Percentiles rank a stretch among this genome's conserved stretches.
phyloP scores from a whole-genome alignment of 2,329 filamentous ascomycete species.

The Alternaria rosae region DNA sequence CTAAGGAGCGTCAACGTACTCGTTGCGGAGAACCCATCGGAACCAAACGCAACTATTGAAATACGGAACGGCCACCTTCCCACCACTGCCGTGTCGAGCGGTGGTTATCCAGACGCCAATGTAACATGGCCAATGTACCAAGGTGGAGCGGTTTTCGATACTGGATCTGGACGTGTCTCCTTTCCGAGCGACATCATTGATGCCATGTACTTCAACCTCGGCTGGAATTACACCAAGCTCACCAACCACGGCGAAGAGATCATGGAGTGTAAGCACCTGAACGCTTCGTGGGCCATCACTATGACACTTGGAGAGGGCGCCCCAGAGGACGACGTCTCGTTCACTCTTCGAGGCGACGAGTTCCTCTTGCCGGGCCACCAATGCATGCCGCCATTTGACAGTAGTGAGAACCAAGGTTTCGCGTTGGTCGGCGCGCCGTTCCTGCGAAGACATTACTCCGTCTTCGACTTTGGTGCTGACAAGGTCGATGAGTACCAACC shows the following conservation, averaged over 20 bases:
- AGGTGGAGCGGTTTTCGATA: conserved; percentile 24
- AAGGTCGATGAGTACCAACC: conserved; percentile 23
- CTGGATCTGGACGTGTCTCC: conserved; percentile 24
- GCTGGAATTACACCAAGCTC: conserved; percentile 27
- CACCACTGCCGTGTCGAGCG: neutral
- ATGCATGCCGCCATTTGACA: conserved; percentile 28
- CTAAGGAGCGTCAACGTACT: conserved; percentile 13
- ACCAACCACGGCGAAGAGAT: conserved; percentile 13
- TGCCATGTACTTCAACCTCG: conserved; percentile 28
- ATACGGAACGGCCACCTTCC: conserved; percentile 8
- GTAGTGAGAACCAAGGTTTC: conserved; percentile 4
- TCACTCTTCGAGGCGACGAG: conserved; percentile 19
- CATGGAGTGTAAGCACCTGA: conserved; percentile 23
- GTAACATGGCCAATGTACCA: conserved; percentile 10
- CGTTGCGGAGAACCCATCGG: conserved; percentile 14
- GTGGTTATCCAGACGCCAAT: conserved; percentile 6
- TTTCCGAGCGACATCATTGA: conserved; percentile 14
- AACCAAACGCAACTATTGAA: conserved; percentile 14
- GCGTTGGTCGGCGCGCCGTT: conserved; percentile 22
- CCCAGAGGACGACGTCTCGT: conserved; percentile 13
- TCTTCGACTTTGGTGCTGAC: conserved; percentile 24
- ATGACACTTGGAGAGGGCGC: conserved; percentile 22
- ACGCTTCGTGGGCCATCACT: conserved; percentile 26
- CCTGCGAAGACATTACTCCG: conserved; percentile 17
- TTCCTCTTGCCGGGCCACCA: conserved; percentile 12